These are phyloP conservation scores for Mycosarcoma maydis DNA, from an alignment of 1,284 basidiomycete genomes.

Conservation along the genomic window DNA sequence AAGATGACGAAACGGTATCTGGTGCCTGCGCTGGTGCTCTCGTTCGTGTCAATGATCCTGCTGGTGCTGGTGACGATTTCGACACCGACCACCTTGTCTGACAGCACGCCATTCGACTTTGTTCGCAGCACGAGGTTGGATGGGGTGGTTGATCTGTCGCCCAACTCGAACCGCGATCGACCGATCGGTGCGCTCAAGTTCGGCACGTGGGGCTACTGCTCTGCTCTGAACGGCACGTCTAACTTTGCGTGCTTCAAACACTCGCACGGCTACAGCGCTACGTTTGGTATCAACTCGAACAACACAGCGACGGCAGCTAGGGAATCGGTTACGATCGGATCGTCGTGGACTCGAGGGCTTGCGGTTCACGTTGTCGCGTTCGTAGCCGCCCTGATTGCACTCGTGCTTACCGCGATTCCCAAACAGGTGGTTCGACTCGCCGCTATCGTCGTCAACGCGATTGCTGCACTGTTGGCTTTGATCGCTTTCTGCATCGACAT, in stretches of 20 bases:
- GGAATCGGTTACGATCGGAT: constrained; percentile 19
- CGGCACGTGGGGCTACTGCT: constrained; percentile 51
- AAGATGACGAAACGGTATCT: constrained; percentile 23
- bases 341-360: constrained; percentile 39
- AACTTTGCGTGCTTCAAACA: constrained; percentile 37
- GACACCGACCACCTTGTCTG: constrained; percentile 42
- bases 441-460: constrained; percentile 19
- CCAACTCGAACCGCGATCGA: constrained; percentile 15
- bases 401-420: constrained; percentile 31
- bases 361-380: constrained; percentile 49
- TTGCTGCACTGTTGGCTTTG: constrained; percentile 14
- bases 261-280: constrained; percentile 32
- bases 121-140: constrained; percentile 13
- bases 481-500: constrained; percentile 40
- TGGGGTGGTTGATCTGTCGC: constrained; percentile 22
- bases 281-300: constrained; percentile 28
- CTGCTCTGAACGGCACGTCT: constrained; percentile 14
- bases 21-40: constrained; percentile 22
- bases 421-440: constrained; percentile 19
- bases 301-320: constrained; percentile 12
- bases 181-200: constrained; percentile 19
- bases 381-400: constrained; percentile 17
- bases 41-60: constrained; percentile 19
- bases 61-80: constrained; percentile 41
- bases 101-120: constrained; percentile 42